These are phyloP conservation scores for Cordia subcordata DNA, from an alignment of 257 asterid genomes.

Conservation along the genomic window DNA sequence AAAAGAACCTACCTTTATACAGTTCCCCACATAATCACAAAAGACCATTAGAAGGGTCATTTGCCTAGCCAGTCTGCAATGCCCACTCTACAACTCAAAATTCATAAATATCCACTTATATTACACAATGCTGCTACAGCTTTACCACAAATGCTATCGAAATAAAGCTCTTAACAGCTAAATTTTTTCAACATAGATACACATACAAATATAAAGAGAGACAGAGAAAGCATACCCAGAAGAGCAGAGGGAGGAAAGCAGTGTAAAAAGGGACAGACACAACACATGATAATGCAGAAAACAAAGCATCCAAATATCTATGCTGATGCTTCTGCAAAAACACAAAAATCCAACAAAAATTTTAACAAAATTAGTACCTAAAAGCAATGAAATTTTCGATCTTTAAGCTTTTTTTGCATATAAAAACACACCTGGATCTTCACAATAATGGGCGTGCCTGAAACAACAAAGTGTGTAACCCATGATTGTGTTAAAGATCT, in stretches of 20 bases:
- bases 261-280: slow-evolving; percentile 98
- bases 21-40: slow-evolving; percentile 86
- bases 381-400: slow-evolving; percentile 1
- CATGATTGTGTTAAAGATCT: slow-evolving; percentile 79
- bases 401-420: slow-evolving; percentile 4
- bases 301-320: slow-evolving; percentile 63
- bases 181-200: neutral
- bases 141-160: neutral
- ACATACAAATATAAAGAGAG: slow-evolving; percentile 4
- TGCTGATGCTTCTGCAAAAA: slow-evolving; percentile 67
- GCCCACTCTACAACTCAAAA: slow-evolving; percentile 66
- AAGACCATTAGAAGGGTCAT: slow-evolving; percentile 90
- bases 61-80: slow-evolving; percentile 90
- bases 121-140: neutral
- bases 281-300: slow-evolving; percentile 74
- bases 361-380: neutral
- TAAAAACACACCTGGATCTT: slow-evolving; percentile 66
- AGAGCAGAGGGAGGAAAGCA: slow-evolving; percentile 89
- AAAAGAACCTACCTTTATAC: slow-evolving; percentile 41
- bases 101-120: neutral
- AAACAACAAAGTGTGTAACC: slow-evolving; percentile 48
- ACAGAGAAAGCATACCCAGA: slow-evolving; percentile 60
- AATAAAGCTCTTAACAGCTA: neutral
- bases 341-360: neutral
- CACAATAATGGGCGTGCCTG: slow-evolving; percentile 57